These are phyloP conservation scores for Xylaria sp. DNA, from an alignment of 2,329 filamentous ascomycete species.

Conservation along the genomic window DNA sequence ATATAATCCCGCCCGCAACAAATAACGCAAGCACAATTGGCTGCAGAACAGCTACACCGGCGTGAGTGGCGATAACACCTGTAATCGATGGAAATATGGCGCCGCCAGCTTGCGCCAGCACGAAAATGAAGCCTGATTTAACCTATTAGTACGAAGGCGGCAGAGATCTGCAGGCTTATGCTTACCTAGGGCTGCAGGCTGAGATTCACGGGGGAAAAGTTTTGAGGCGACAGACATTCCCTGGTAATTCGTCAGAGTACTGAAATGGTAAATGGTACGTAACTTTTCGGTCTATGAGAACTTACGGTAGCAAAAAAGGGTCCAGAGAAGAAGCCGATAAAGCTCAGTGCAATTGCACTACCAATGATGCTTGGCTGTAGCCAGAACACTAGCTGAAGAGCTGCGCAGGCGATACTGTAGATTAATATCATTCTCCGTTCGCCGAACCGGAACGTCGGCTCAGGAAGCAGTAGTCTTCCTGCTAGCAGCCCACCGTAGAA, in stretches of 20 bases:
- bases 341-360: slow-evolving; percentile 54
- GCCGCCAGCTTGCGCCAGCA: slow-evolving; percentile 57
- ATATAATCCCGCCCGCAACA: slow-evolving; percentile 48
- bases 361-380: slow-evolving; percentile 66
- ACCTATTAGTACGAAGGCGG: neutral
- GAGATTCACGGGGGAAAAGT: slow-evolving; percentile 52
- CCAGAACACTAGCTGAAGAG: slow-evolving; percentile 65
- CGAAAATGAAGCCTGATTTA: slow-evolving; percentile 52
- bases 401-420: slow-evolving; percentile 58
- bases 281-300: neutral
- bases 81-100: slow-evolving; percentile 58
- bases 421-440: slow-evolving; percentile 62
- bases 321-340: slow-evolving; percentile 60
- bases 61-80: slow-evolving; percentile 52
- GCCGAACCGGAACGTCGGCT: slow-evolving; percentile 64
- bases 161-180: neutral
- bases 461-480: slow-evolving; percentile 61
- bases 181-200: slow-evolving; percentile 54
- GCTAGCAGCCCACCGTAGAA: slow-evolving; percentile 64
- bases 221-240: slow-evolving; percentile 59
- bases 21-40: slow-evolving; percentile 55
- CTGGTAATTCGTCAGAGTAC: slow-evolving; percentile 35
- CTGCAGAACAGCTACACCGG: slow-evolving; percentile 53
- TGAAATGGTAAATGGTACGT: neutral
- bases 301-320: slow-evolving; percentile 60